Evolutionary conservation across 164 flowering plant species (phyloP).

Genomic region (Annona cherimola): DNA sequence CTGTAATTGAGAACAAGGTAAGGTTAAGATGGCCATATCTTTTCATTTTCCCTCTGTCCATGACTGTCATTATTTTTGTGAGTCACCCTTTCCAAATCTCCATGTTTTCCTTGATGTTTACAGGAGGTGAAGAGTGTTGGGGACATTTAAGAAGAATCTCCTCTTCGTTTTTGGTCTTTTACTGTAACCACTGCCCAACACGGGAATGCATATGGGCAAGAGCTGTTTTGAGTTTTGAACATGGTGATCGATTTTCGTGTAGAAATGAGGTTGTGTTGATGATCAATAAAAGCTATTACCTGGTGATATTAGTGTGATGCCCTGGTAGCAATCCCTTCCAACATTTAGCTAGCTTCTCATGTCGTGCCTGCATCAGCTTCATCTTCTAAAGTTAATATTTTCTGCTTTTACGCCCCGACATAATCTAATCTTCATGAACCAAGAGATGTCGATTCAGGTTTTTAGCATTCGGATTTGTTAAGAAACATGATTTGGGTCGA

Average conservation of each 20-base stretch:
- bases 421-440: too few species aligned
- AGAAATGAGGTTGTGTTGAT: neutral
- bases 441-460: too few species aligned
- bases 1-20: slow-evolving; percentile 50
- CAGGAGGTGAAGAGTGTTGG: slow-evolving; percentile 41
- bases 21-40: slow-evolving; percentile 26
- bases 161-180: neutral
- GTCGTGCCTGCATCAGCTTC: too few species aligned
- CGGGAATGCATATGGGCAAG: neutral
- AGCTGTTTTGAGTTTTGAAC: neutral
- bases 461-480: too few species aligned
- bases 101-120: neutral
- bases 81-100: neutral
- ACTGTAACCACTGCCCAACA: neutral
- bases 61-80: neutral
- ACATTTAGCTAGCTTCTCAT: too few species aligned
- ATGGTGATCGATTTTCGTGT: neutral
- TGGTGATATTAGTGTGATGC: too few species aligned
- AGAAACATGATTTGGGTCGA: too few species aligned
- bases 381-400: too few species aligned
- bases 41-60: neutral
- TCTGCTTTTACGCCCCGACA: too few species aligned
- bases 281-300: neutral
- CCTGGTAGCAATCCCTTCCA: too few species aligned
- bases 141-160: slow-evolving; percentile 27